phyloP scores from a whole-genome alignment of 1,139 yeast genomes.

The Zhuliangozyma parablackwelliae region DNA sequence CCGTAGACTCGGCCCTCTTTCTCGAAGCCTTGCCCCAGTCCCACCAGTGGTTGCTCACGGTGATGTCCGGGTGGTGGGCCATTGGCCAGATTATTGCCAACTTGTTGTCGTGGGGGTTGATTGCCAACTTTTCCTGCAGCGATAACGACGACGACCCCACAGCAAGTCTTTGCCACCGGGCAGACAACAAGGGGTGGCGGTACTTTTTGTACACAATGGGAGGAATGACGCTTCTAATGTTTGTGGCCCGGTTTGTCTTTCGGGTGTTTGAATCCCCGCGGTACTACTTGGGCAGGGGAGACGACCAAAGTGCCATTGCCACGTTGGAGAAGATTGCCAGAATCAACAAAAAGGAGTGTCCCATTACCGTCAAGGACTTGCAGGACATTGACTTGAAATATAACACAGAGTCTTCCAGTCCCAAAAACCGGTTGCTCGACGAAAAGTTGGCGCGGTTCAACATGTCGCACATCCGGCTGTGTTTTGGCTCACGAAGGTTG shows the following conservation, averaged over 20 bases:
- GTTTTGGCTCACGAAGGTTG: slow-evolving; percentile 31
- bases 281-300: slow-evolving; percentile 36
- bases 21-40: slow-evolving; percentile 37
- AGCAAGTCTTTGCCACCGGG: slow-evolving; percentile 20
- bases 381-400: slow-evolving; percentile 20
- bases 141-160: slow-evolving; percentile 10
- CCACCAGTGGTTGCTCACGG: slow-evolving; percentile 39
- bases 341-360: slow-evolving; percentile 21
- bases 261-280: slow-evolving; percentile 38
- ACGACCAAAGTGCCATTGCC: slow-evolving; percentile 32
- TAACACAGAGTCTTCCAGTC: slow-evolving; percentile 1
- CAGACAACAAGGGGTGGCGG: slow-evolving; percentile 43
- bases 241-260: slow-evolving; percentile 31
- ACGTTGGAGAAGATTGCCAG: slow-evolving; percentile 34
- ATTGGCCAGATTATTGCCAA: slow-evolving; percentile 39
- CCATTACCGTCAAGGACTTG: slow-evolving; percentile 30
- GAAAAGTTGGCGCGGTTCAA: slow-evolving; percentile 26
- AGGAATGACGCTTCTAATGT: slow-evolving; percentile 36
- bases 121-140: slow-evolving; percentile 34
- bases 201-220: slow-evolving; percentile 39
- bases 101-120: slow-evolving; percentile 37
- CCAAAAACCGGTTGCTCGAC: slow-evolving; percentile 15
- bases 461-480: slow-evolving; percentile 28
- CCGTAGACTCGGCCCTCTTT: slow-evolving; percentile 43
- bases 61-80: slow-evolving; percentile 45